phyloP scores from a whole-genome alignment of 176 grass and related monocot species.

The Coix lacrymajobi region DNA sequence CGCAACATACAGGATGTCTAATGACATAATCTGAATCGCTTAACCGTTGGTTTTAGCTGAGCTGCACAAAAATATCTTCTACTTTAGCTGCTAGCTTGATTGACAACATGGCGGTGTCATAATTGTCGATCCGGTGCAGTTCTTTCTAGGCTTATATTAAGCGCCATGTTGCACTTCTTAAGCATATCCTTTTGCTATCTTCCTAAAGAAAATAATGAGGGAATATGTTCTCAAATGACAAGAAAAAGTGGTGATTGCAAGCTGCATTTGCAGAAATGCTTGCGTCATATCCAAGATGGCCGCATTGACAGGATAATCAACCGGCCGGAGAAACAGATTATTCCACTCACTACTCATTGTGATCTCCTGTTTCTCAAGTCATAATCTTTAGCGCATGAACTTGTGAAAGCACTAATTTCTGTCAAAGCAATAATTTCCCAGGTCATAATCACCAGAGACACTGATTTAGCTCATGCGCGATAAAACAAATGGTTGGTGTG shows the following conservation, averaged over 20 bases:
- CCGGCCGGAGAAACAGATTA: not conserved
- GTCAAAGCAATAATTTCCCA: too few relatives aligned
- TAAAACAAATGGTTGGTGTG: not conserved
- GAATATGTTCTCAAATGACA: slow-evolving; percentile 31
- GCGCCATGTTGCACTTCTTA: slow-evolving; percentile 18
- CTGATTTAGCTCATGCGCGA: not conserved
- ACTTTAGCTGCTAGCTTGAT: not conserved
- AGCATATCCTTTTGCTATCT: slow-evolving; percentile 28
- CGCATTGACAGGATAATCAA: not conserved
- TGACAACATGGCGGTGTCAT: not conserved
- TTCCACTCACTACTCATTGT: not conserved
- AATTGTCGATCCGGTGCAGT: not conserved
- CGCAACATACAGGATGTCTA: not conserved
- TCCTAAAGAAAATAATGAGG: not conserved
- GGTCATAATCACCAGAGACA: too few relatives aligned
- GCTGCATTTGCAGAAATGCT: not conserved
- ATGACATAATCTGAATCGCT: not conserved
- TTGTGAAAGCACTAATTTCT: too few relatives aligned
- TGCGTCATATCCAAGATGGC: slow-evolving; percentile 6
- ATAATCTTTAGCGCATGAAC: not conserved
- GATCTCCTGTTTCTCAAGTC: not conserved
- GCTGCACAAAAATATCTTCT: not conserved
- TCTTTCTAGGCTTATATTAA: slow-evolving; percentile 15
- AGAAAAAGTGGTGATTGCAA: not conserved
- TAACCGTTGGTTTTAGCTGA: not conserved